phyloP scores from a whole-genome alignment of 306 rosid species.

The Oxytropis ochrocephala region DNA sequence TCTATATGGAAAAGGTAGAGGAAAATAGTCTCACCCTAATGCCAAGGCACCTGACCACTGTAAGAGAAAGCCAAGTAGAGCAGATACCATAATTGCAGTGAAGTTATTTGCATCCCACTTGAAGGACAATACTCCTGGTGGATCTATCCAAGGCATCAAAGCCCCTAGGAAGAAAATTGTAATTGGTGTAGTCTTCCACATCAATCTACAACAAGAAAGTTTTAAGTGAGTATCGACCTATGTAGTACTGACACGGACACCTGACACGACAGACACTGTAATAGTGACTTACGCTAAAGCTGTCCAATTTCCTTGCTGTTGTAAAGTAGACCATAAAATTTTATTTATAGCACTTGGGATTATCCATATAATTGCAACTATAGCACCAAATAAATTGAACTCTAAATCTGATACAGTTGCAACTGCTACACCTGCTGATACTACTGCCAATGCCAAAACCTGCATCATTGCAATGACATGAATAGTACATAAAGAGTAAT shows the following conservation, averaged over 20 bases:
- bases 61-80: constrained; percentile 86
- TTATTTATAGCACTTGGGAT: constrained; percentile 86
- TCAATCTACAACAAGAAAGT: constrained; percentile 49
- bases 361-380: constrained; percentile 68
- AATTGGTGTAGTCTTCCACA: constrained; percentile 89
- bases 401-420: constrained; percentile 89
- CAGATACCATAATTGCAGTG: constrained; percentile 59
- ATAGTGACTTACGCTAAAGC: constrained; percentile 93
- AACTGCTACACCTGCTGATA: constrained; percentile 76
- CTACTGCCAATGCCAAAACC: constrained; percentile 68
- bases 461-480: constrained; percentile 36
- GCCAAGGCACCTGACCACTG: constrained; percentile 99
- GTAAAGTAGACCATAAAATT: constrained; percentile 81
- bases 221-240: neutral
- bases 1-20: neutral
- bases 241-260: too few relatives aligned
- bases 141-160: constrained; percentile 96
- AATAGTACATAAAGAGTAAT: neutral
- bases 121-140: constrained; percentile 84
- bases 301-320: constrained; percentile 86
- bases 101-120: constrained; percentile 61
- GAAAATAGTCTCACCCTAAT: constrained; percentile 63
- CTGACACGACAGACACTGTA: too few relatives aligned
- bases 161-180: constrained; percentile 76
- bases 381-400: constrained; percentile 75